These are phyloP conservation scores for Candida insectorum DNA, from an alignment of 805 yeast genomes.

Conservation along the genomic window DNA sequence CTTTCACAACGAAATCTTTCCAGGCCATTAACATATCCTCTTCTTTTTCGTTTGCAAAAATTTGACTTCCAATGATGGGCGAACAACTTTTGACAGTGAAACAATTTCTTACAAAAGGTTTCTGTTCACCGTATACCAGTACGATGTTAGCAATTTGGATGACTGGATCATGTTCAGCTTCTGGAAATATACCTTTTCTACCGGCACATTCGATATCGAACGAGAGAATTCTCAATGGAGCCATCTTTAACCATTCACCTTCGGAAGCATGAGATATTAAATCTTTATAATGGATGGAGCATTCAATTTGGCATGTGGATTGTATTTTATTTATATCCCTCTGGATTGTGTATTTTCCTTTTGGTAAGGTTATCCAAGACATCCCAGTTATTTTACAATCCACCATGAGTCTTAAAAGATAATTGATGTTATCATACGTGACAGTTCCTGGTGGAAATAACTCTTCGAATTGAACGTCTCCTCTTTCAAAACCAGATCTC, in stretches of 20 bases:
- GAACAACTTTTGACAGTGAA: constrained; percentile 91
- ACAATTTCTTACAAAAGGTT: constrained; percentile 91
- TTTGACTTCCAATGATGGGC: constrained; percentile 91
- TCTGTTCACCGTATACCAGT: constrained; percentile 72
- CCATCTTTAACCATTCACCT: constrained; percentile 90
- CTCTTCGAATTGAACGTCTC: constrained; percentile 64
- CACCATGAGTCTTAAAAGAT: constrained; percentile 80
- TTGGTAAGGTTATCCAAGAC: constrained; percentile 95
- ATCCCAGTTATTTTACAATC: constrained; percentile 92
- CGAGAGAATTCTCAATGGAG: constrained; percentile 89
- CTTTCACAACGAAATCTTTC: constrained; percentile 79
- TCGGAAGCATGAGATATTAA: constrained; percentile 81
- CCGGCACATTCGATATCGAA: constrained; percentile 99
- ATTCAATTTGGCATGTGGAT: constrained; percentile 86
- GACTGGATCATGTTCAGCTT: constrained; percentile 87
- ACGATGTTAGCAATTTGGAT: constrained; percentile 97
- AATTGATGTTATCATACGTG: constrained; percentile 89
- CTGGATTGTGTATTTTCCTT: constrained; percentile 57
- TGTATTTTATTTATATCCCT: constrained; percentile 33
- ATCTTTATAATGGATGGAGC: constrained; percentile 62
- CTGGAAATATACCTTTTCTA: constrained; percentile 94
- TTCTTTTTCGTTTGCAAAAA: constrained; percentile 71
- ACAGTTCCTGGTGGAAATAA: constrained; percentile 59
- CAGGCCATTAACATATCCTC: constrained; percentile 79
- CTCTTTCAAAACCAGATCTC: constrained; percentile 80